Base-by-base conservation (phyloP, 2,329 filamentous ascomycete genomes). In the Diaporthe batatas region DNA sequence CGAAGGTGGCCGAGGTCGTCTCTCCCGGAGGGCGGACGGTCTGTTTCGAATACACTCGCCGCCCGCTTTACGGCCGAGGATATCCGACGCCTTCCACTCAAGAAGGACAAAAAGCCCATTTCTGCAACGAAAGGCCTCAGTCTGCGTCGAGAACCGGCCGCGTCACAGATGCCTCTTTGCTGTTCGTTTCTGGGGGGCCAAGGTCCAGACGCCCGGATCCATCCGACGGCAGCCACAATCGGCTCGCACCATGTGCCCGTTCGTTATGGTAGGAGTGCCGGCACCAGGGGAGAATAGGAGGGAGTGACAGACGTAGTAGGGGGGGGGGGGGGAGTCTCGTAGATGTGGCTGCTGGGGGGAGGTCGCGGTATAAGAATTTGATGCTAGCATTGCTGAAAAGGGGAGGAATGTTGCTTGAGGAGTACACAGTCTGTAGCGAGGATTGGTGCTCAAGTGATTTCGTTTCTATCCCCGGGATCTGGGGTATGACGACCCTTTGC, bases 171-270 rank as follows among this genome's bases (percentile, higher is more conserved):
- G 47, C 7, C 14, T 57, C n/a, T 11, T 32, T 8, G 5, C 25
- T 32, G 54, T 1, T 25, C 21, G 2, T 12, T 7, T 39, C 36
- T 3, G 36, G 12, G 29, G 29, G 2, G 2, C 29, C 29, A 29
- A 29, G 5, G 29, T 29, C 29, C 5, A 29, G 29, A 29, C 29
- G 29, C 29, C 29, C 5, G 29, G 2, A 12, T 39, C 36, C 36
- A 39, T 11, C 12, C 2, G 2, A 39, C 36, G 36, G 12, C 81
- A 82, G 4, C 78, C 78, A 69, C 81, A 81, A 74, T 82, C 81
- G 11, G 79, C 73, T 14, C 80, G 77, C 8, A 82, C 76, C 0
- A 79, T 79, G 36, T 78, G 76, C 74, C 81, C 81, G 69, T 78
- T 80, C 5, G 68, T 71, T 23, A 74, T 78, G 62, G 11, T 36